Evolutionary conservation across 1,284 basidiomycete genomes (phyloP).

Genomic region (Trametes versicolor): DNA sequence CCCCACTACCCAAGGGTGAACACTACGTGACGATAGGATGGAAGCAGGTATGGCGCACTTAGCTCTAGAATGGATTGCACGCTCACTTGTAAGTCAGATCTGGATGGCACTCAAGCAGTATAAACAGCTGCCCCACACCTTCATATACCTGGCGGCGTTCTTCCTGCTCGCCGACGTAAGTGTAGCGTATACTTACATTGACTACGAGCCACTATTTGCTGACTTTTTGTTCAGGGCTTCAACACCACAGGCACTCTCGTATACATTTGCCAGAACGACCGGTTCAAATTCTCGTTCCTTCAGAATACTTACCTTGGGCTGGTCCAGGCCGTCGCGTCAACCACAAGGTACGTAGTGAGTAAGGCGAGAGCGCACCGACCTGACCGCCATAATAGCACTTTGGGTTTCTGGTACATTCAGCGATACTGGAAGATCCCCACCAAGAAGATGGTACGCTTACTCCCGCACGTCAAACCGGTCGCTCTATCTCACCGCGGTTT

Average conservation of each 20-base stretch:
- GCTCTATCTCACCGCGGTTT: neutral
- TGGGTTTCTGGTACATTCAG: slow-evolving; percentile 86
- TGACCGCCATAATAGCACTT: slow-evolving; percentile 54
- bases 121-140: slow-evolving; percentile 78
- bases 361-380: neutral
- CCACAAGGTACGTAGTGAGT: slow-evolving; percentile 46
- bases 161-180: slow-evolving; percentile 81
- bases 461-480: neutral
- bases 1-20: slow-evolving; percentile 76
- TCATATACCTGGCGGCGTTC: slow-evolving; percentile 77
- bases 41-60: slow-evolving; percentile 59
- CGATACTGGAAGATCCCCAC: slow-evolving; percentile 77
- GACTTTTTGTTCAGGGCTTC: slow-evolving; percentile 58
- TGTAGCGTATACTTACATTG: slow-evolving; percentile 12
- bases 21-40: slow-evolving; percentile 80
- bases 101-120: slow-evolving; percentile 76
- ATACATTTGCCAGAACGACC: slow-evolving; percentile 80
- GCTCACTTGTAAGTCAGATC: slow-evolving; percentile 54
- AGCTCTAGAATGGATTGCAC: neutral
- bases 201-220: neutral
- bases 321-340: slow-evolving; percentile 76
- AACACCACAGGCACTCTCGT: slow-evolving; percentile 84
- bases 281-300: slow-evolving; percentile 77
- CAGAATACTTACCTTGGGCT: slow-evolving; percentile 84
- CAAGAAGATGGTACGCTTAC: slow-evolving; percentile 72